Evolutionary conservation across 306 rosid genomes (phyloP).

Genomic region (Sicyos edulis): DNA sequence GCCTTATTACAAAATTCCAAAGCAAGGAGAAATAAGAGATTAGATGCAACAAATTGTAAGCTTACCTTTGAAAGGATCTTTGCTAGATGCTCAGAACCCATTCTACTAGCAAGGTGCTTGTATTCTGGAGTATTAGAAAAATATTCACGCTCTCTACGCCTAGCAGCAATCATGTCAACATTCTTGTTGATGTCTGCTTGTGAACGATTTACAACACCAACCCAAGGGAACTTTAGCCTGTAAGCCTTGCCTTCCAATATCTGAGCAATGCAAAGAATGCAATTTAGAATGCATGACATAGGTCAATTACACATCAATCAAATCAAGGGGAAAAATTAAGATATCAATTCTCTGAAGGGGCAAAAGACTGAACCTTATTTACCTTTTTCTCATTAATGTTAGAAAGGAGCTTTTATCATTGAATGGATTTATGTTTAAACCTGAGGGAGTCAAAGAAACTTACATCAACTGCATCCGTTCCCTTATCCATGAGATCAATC

Average conservation of each 20-base stretch:
- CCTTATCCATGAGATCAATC: slow-evolving; percentile 99
- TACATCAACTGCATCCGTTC: slow-evolving; percentile 95
- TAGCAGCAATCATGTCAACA: slow-evolving; percentile 96
- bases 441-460: slow-evolving; percentile 28
- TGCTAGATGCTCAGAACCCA: slow-evolving; percentile 97
- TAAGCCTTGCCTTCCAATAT: slow-evolving; percentile 76
- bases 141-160: slow-evolving; percentile 83
- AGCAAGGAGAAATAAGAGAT: neutral
- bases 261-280: slow-evolving; percentile 39
- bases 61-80: slow-evolving; percentile 86
- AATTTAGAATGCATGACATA: neutral
- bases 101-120: slow-evolving; percentile 76
- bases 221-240: slow-evolving; percentile 81
- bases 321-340: neutral
- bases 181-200: too few relatives aligned
- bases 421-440: neutral
- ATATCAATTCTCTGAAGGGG: neutral
- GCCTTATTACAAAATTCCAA: neutral
- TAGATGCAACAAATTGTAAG: neutral
- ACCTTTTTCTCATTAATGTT: neutral
- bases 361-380: too few relatives aligned
- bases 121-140: slow-evolving; percentile 75
- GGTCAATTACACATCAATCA: neutral
- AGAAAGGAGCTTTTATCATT: neutral
- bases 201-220: slow-evolving; percentile 94